Evolutionary conservation across 192 early-diverging fungal genomes (phyloP), one percentile per base, ranked within the genome.

Genomic region (Rhizoclosmatium globosum): DNA sequence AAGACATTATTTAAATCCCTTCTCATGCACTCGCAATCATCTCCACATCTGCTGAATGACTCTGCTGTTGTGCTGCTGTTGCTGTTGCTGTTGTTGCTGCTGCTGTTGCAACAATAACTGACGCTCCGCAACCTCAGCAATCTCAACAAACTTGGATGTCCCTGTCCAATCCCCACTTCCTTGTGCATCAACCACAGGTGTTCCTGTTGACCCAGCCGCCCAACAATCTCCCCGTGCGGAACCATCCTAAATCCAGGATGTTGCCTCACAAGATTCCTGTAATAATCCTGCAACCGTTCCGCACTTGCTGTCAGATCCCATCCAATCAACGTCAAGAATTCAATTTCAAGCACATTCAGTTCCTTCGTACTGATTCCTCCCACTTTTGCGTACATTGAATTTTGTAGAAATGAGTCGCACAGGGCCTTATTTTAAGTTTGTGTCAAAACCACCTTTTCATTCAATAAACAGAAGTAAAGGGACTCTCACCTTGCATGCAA

Each of bases 311-410:
- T 83, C 15, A 99, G 80, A 53, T 94, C 90, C 98, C 98, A 99
- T 70, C 96, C 95, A 50, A 98, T 94, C 78, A 97, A 83, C 19
- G 87, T 86, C 61, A 97, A 71, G 57, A 87, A 83, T 47, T 99
- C 98, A 68, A 99, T 47, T 73, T 90, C 98, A 4, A 99, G 83
- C 13, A 95, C 88, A 74, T 99, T 99, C 15, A 99, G 85, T 84
- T 99, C 98, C 69, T 95, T 92, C 60, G 94, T 92, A 3, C 93
- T 91, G 44, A 99, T 89, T 38, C 98, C 98, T 21, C 98, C 98
- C 17, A 99, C 95, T 80, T 94, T 94, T 0, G 96, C 97, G 83
- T 96, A 99, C 79, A 95, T 94, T 17, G 92, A 87, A 81, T 99
- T 99, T 82, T 79, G 76, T 41, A 82, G 71, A 60, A 79, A 82